Percentiles rank a stretch among this genome's conserved stretches.
These are phyloP conservation scores for Coffea eugenioides DNA, from an alignment of 257 asterid species.

Conservation along the genomic window DNA sequence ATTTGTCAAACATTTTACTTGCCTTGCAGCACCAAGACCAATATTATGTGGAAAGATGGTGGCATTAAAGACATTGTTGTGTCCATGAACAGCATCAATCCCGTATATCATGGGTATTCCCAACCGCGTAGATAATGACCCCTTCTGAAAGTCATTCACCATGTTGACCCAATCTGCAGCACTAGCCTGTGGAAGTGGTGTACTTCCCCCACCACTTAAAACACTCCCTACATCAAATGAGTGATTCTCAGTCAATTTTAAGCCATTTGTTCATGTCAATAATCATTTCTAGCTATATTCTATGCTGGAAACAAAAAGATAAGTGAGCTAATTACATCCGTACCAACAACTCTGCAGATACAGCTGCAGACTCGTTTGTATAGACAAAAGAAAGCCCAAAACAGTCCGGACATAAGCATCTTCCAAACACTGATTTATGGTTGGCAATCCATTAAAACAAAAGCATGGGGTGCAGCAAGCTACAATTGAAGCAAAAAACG, in stretches of 20 bases:
- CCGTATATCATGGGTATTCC: too few species aligned
- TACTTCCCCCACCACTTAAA: slow-evolving; percentile 87
- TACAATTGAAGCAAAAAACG: neutral
- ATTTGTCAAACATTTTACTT: slow-evolving; percentile 10
- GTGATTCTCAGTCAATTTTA: neutral
- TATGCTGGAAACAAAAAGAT: neutral
- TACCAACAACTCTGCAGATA: neutral
- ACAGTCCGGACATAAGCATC: neutral
- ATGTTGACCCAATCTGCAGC: slow-evolving; percentile 2
- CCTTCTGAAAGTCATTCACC: too few species aligned
- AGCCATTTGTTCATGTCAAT: neutral
- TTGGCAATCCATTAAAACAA: neutral
- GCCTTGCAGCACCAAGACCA: too few species aligned
- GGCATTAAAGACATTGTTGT: too few species aligned
- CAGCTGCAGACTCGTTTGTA: neutral
- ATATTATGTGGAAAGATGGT: too few species aligned
- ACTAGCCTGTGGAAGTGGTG: slow-evolving; percentile 71
- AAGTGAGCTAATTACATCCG: neutral
- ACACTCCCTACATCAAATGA: slow-evolving; percentile 57
- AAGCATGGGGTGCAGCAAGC: neutral
- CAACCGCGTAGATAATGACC: too few species aligned
- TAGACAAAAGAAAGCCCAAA: neutral
- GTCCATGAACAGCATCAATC: too few species aligned
- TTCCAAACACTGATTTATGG: neutral
- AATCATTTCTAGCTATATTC: neutral